These are phyloP conservation scores for Arthrinium puccinioides DNA, from an alignment of 2,329 filamentous ascomycete genomes.

Conservation along the genomic window DNA sequence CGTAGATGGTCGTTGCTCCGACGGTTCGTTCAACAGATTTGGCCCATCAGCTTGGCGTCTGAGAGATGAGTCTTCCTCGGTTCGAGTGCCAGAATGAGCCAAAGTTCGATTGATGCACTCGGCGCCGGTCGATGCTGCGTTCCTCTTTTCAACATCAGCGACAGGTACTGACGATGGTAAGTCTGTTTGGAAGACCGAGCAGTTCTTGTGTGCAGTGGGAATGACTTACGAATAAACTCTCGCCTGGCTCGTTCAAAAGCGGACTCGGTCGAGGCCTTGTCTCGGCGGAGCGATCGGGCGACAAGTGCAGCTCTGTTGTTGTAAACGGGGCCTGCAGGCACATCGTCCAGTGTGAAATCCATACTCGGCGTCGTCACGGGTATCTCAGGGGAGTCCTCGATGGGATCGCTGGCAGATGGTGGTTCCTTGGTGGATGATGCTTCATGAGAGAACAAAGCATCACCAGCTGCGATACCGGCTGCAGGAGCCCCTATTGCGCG, in stretches of 20 bases:
- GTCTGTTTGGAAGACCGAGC: slow-evolving; percentile 1
- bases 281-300: neutral
- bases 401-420: too few species aligned
- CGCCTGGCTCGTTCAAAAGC: neutral
- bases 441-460: too few species aligned
- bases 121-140: slow-evolving; percentile 4
- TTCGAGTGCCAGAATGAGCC: slow-evolving; percentile 9
- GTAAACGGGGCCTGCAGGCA: too few species aligned
- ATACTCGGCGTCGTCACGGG: too few species aligned
- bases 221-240: slow-evolving; percentile 2
- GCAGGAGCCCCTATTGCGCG: too few species aligned
- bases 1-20: too few species aligned
- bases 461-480: too few species aligned
- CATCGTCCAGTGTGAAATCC: too few species aligned
- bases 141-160: slow-evolving; percentile 4
- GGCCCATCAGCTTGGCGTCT: neutral
- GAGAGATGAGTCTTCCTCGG: slow-evolving; percentile 4
- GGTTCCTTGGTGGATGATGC: too few species aligned
- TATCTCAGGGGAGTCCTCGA: too few species aligned
- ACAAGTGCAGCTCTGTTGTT: too few species aligned
- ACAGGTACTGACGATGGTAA: neutral
- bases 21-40: neutral
- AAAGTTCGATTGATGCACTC: slow-evolving; percentile 7
- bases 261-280: slow-evolving; percentile 2
- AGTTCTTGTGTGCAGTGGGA: neutral